A percentile compares a stretch with the other conserved stretches of the same genome.
phyloP scores from a whole-genome alignment of 2,329 filamentous ascomycete genomes.

The Amauroascus niger region DNA sequence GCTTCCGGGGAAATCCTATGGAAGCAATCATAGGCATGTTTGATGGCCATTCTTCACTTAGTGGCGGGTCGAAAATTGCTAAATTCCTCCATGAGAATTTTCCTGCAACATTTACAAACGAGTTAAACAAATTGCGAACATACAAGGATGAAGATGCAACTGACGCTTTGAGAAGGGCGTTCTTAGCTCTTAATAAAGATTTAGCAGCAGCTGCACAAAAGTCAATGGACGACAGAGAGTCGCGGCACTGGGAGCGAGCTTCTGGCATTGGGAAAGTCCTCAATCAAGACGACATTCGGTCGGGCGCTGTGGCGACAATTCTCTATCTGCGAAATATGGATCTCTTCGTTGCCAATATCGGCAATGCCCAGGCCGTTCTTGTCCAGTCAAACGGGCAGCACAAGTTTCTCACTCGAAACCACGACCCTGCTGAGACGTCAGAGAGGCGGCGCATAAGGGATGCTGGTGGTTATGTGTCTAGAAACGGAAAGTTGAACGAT shows the following conservation, averaged over 20 bases:
- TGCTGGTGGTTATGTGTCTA: constrained; percentile 89
- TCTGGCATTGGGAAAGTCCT: constrained; percentile 65
- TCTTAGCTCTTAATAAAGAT: constrained; percentile 86
- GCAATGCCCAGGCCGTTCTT: constrained; percentile 89
- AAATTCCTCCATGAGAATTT: constrained; percentile 97
- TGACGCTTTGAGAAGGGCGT: constrained; percentile 78
- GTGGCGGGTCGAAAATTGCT: constrained; percentile 85
- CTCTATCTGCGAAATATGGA: constrained; percentile 83
- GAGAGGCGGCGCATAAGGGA: constrained; percentile 87
- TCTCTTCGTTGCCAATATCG: constrained; percentile 88
- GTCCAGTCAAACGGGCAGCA: constrained; percentile 81
- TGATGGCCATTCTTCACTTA: constrained; percentile 82
- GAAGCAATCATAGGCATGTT: constrained; percentile 92
- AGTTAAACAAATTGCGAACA: constrained; percentile 63
- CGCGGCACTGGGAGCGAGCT: constrained; percentile 51
- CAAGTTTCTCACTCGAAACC: constrained; percentile 76
- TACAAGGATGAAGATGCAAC: constrained; percentile 62
- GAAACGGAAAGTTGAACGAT: constrained; percentile 89
- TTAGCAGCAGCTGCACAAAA: constrained; percentile 76
- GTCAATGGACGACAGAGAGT: constrained; percentile 62
- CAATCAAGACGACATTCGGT: constrained; percentile 78
- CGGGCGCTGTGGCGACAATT: constrained; percentile 84
- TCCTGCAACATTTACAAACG: constrained; percentile 68
- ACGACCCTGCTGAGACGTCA: constrained; percentile 76
- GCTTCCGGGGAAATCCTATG: constrained; percentile 79